phyloP scores from a whole-genome alignment of 2,329 filamentous ascomycete genomes.

The Pseudocercospora musae region DNA sequence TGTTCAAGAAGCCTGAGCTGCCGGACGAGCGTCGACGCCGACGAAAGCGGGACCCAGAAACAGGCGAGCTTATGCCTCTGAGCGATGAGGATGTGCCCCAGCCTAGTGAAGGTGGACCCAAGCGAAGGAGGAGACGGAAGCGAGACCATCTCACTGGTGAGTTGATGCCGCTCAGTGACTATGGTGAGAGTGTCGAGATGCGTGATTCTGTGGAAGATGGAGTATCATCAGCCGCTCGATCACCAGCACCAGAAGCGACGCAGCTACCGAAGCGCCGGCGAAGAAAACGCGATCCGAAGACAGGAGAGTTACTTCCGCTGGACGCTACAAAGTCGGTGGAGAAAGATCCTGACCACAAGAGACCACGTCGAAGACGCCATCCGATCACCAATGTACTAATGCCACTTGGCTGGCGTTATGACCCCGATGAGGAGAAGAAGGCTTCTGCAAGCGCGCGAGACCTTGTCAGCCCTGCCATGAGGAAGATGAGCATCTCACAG shows the following conservation, averaged over 20 bases:
- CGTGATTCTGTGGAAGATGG: not conserved
- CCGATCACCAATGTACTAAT: constrained; percentile 33
- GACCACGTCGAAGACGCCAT: constrained; percentile 29
- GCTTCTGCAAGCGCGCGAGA: constrained; percentile 6
- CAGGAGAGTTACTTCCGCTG: constrained; percentile 30
- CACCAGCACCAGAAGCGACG: not conserved
- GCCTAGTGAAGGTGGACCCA: constrained; percentile 1
- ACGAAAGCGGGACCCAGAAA: constrained; percentile 30
- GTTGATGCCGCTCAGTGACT: constrained; percentile 28
- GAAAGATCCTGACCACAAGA: constrained; percentile 16
- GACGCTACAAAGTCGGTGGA: not conserved
- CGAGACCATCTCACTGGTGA: constrained; percentile 32
- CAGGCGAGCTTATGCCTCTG: constrained; percentile 31
- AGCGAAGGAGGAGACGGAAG: constrained; percentile 29
- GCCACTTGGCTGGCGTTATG: constrained; percentile 32
- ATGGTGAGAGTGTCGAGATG: not conserved
- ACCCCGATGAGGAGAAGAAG: constrained; percentile 12
- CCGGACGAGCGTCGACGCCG: constrained; percentile 19
- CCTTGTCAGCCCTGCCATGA: constrained; percentile 9
- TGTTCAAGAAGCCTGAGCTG: constrained; percentile 20
- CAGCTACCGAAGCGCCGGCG: constrained; percentile 24
- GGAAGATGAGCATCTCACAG: constrained; percentile 17
- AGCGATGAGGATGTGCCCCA: constrained; percentile 23
- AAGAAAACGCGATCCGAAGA: constrained; percentile 31
- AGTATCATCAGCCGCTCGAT: not conserved